A percentile compares a stretch with the other conserved stretches of the same genome.
phyloP scores from a whole-genome alignment of 2,329 filamentous ascomycete genomes.

The Xylaria sp. region DNA sequence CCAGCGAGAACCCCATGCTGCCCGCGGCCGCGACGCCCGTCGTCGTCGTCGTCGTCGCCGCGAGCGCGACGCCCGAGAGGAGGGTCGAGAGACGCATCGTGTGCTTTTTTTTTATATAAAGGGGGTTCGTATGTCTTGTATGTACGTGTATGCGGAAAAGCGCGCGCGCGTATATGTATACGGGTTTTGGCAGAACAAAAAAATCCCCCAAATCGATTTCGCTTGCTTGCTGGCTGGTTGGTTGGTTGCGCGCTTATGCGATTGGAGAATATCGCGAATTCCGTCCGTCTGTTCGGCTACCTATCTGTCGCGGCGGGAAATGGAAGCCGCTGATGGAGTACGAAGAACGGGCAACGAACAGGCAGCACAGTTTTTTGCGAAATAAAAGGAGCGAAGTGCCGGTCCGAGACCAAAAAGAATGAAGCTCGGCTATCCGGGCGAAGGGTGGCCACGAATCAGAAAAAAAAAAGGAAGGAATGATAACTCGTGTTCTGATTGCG shows the following conservation, averaged over 20 bases:
- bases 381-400: conserved; percentile 20
- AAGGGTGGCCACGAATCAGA: conserved; percentile 1
- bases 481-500: conserved; percentile 2
- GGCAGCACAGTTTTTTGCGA: background rate
- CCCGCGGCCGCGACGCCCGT: conserved; percentile 21
- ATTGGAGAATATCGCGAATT: conserved; percentile 9
- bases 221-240: background rate
- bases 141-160: background rate
- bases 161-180: background rate
- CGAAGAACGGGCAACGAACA: background rate
- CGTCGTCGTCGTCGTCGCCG: too few relatives aligned
- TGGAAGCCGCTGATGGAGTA: background rate
- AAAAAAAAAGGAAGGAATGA: conserved; percentile 21
- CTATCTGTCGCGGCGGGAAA: background rate
- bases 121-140: too few relatives aligned
- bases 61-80: conserved; percentile 42
- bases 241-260: conserved; percentile 1
- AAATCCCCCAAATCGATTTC: conserved; percentile 4
- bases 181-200: background rate
- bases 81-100: conserved; percentile 45
- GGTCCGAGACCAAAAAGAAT: conserved; percentile 15
- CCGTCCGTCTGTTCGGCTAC: background rate
- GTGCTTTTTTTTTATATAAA: background rate
- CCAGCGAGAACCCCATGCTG: conserved; percentile 65
- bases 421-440: conserved; percentile 5